phyloP scores from a whole-genome alignment of 1,284 basidiomycete species.

The Psilocybe mexicana region DNA sequence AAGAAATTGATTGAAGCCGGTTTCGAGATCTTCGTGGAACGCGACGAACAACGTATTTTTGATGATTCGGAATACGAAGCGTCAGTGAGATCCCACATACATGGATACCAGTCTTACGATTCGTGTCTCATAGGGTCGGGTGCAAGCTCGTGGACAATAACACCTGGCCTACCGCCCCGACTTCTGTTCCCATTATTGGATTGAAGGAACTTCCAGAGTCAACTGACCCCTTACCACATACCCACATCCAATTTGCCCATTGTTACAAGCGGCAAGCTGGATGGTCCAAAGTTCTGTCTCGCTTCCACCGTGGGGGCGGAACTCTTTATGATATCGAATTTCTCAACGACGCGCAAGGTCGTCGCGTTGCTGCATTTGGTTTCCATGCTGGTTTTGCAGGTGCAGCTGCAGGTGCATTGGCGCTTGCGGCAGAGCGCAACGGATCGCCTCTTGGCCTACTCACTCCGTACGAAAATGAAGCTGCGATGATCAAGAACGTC shows the following conservation, averaged over 20 bases:
- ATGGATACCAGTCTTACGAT: constrained; percentile 5
- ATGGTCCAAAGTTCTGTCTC: constrained; percentile 86
- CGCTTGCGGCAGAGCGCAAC: constrained; percentile 70
- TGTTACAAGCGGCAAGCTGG: constrained; percentile 98
- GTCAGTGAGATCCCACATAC: constrained; percentile 52
- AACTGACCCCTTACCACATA: constrained; percentile 81
- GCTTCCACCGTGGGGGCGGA: constrained; percentile 88
- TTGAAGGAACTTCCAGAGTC: constrained; percentile 94
- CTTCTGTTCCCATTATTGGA: constrained; percentile 84
- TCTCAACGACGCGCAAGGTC: constrained; percentile 81
- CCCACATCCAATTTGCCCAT: constrained; percentile 98
- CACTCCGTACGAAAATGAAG: constrained; percentile 82
- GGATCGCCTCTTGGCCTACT: constrained; percentile 67
- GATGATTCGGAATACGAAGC: constrained; percentile 91
- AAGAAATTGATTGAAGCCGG: constrained; percentile 90
- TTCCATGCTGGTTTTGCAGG: constrained; percentile 99
- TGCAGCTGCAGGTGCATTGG: constrained; percentile 90
- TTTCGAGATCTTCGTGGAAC: constrained; percentile 91
- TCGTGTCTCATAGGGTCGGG: constrained; percentile 45
- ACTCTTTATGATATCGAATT: constrained; percentile 98
- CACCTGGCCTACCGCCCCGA: constrained; percentile 84
- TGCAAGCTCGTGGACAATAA: constrained; percentile 90
- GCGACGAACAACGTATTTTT: constrained; percentile 95
- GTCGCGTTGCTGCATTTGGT: constrained; percentile 98
- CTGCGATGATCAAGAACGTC: constrained; percentile 78